Conservation (phyloP, 208 protist species). For the Leishmania tropica region DNA sequence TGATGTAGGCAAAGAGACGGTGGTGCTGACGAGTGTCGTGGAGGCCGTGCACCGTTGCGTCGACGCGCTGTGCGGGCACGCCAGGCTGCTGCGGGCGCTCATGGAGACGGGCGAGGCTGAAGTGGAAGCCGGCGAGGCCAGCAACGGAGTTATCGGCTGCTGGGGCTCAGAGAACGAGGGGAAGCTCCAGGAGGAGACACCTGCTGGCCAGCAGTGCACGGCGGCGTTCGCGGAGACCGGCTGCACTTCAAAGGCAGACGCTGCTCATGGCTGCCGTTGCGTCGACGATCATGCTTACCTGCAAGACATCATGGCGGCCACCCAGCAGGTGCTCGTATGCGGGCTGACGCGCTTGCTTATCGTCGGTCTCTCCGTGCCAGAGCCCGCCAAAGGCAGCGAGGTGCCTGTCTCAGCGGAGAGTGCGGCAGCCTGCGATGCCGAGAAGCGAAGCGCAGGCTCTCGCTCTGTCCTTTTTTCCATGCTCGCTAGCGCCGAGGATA, state of each 20-base stretch:
- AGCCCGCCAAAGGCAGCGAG: background rate
- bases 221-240: background rate
- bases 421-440: background rate
- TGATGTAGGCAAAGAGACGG: constrained; percentile 19
- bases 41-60: constrained; percentile 18
- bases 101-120: background rate
- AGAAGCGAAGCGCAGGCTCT: background rate
- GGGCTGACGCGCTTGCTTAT: background rate
- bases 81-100: constrained; percentile 5
- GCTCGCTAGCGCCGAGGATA: background rate
- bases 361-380: background rate
- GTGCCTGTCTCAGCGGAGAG: background rate
- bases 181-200: background rate
- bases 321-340: background rate
- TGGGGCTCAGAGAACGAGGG: background rate
- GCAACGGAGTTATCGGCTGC: background rate
- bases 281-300: background rate
- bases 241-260: background rate
- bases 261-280: background rate
- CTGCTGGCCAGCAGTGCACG: background rate
- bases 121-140: background rate
- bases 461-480: background rate
- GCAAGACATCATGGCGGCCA: background rate
- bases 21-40: constrained; percentile 7
- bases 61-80: constrained; percentile 14